Base-by-base conservation (phyloP, 306 rosid species). In the Vigna mungo region DNA sequence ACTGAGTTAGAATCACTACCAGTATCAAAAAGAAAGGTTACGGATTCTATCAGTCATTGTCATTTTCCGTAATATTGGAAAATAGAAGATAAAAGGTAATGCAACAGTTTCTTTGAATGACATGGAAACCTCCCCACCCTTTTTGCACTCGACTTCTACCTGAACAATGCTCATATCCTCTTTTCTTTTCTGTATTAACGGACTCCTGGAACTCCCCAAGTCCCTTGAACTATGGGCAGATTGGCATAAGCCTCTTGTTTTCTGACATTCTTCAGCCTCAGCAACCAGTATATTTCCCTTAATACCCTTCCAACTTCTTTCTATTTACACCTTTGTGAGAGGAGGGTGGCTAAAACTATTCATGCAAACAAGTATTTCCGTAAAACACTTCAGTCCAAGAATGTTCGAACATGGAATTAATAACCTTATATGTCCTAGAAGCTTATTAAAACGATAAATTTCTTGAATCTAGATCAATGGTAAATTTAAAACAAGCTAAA, bases 391-490 rank as follows among this genome's bases (percentile, higher is more conserved):
- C 16, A 23, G 32, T 34, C 63, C 13, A 32, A 56, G 6, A 56
- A 56, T 21, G n/a, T 56, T 56, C 11, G 63, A 23, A 56, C 36
- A 56, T 11, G 63, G 32, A 3, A 54, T 30, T 56, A 15, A 56
- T 56, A 56, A 23, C 63, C 34, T 21, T 18, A 62, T 17, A 61
- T 30, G 39, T 54, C 54, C 49, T 59, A 20, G 23, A 14, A 48
- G 52, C 43, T 21, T 66, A 16, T 37, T 53, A 53, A 53, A 76
- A 76, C 25, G 39, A 64, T 6, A 77, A 52, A 76, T 23, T 54
- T 66, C 59, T 25, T 64, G 55, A 55, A 77, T 23, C 61, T 21
- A 16, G 23, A 37, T 7, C 74, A 53, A 25, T 16, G 27, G 36
- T 15, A n/a, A 66, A 52, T 59, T 77, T 55, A 56, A 60, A 44